These are phyloP conservation scores for Stephania cephalantha DNA, from an alignment of 164 flowering plant species.

Conservation along the genomic window DNA sequence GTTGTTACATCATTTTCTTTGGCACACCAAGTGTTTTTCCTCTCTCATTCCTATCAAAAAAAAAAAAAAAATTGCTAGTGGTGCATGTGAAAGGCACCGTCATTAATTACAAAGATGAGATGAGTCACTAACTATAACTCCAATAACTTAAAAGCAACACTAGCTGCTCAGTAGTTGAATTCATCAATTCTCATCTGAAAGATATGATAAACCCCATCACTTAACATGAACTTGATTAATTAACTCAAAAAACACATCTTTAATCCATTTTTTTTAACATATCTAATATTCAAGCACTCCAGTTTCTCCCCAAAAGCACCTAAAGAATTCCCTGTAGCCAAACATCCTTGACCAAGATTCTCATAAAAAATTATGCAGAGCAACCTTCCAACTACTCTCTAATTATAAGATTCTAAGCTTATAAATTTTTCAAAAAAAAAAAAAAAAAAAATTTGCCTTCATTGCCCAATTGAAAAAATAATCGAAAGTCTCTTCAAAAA, in stretches of 20 bases:
- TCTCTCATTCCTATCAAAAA: too few relatives aligned
- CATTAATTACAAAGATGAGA: neutral
- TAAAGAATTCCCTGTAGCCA: neutral
- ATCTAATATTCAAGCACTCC: neutral
- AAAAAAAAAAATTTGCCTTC: neutral
- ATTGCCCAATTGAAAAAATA: neutral
- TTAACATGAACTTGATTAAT: too few relatives aligned
- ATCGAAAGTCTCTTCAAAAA: neutral
- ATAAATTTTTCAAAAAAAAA: neutral
- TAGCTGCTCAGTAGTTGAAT: neutral
- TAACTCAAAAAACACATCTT: neutral
- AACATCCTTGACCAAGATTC: neutral
- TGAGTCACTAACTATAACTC: neutral
- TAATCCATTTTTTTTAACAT: neutral
- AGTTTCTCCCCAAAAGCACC: neutral
- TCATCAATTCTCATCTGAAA: slow-evolving; percentile 1
- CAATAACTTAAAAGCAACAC: neutral
- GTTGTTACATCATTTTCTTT: neutral
- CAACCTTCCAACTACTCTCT: neutral
- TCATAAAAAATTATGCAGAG: neutral
- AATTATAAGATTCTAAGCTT: neutral
- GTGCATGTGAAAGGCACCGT: neutral
- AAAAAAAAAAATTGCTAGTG: neutral
- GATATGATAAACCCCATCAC: neutral
- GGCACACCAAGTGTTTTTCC: neutral